These are phyloP conservation scores for Fusarium citri DNA, from an alignment of 2,329 filamentous ascomycete genomes.

Conservation along the genomic window DNA sequence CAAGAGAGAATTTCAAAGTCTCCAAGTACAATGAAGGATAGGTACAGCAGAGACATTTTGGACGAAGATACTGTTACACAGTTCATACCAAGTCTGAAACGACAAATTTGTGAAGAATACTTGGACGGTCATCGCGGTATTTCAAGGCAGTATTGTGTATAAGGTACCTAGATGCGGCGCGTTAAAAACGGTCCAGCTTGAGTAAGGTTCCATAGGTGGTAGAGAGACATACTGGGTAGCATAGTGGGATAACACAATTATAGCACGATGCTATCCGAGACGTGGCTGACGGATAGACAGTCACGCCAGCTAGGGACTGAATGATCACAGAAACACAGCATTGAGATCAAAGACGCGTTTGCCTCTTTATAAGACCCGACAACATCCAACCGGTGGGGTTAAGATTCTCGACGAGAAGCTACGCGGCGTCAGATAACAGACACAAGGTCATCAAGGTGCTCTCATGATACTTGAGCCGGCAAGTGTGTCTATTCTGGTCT, in stretches of 20 bases:
- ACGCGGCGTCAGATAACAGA: constrained; percentile 6
- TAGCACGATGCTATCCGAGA: background rate
- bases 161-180: background rate
- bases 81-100: background rate
- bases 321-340: background rate
- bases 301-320: background rate
- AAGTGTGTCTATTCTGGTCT: background rate
- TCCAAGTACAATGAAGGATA: background rate
- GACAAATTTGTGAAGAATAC: background rate
- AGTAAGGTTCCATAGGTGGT: background rate
- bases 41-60: background rate
- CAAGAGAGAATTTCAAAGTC: constrained; percentile 24
- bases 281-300: background rate
- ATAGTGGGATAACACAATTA: background rate
- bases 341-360: background rate
- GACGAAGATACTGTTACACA: background rate
- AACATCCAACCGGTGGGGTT: constrained; percentile 9
- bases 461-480: background rate
- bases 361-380: constrained; percentile 17
- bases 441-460: constrained; percentile 30
- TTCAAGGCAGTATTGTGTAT: background rate
- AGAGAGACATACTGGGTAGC: background rate
- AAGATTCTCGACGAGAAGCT: constrained; percentile 6
- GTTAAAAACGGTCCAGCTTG: background rate
- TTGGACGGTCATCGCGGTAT: background rate